phyloP scores from a whole-genome alignment of 345 rosid species.

The Trapa incisa region DNA sequence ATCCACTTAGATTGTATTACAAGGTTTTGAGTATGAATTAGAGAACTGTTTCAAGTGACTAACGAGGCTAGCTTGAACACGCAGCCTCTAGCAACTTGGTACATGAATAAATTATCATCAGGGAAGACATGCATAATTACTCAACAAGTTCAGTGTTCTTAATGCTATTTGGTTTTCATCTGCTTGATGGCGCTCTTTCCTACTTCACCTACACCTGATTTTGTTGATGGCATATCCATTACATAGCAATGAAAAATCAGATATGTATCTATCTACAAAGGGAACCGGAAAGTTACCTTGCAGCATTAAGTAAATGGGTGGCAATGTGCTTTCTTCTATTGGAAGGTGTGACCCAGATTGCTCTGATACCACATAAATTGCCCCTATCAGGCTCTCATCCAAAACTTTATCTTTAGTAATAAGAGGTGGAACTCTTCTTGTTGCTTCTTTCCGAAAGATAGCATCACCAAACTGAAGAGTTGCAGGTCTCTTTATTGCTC shows the following conservation, averaged over 20 bases:
- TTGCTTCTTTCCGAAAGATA: constrained; percentile 43
- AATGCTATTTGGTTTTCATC: background rate
- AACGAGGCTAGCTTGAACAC: too few species aligned
- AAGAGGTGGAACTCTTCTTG: constrained; percentile 23
- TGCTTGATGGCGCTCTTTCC: background rate
- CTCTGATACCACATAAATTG: constrained; percentile 70
- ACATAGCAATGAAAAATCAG: background rate
- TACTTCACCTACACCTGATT: background rate
- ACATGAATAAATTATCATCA: too few species aligned
- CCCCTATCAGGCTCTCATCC: constrained; percentile 24
- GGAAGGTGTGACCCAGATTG: constrained; percentile 76
- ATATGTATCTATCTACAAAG: background rate
- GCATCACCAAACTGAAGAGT: constrained; percentile 57
- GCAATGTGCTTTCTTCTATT: constrained; percentile 75
- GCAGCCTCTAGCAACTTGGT: too few species aligned
- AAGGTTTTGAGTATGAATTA: background rate
- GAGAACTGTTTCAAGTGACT: too few species aligned
- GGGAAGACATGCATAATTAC: too few species aligned
- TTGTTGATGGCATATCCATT: background rate
- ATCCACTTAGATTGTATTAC: background rate
- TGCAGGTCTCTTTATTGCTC: constrained; percentile 22
- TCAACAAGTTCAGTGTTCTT: background rate
- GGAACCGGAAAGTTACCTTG: constrained; percentile 32
- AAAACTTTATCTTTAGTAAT: constrained; percentile 11
- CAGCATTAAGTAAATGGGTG: constrained; percentile 52